Percentiles rank a stretch among this genome's conserved stretches.
phyloP scores from a whole-genome alignment of 2,329 filamentous ascomycete genomes.

The Chrysoporthe cubensis region DNA sequence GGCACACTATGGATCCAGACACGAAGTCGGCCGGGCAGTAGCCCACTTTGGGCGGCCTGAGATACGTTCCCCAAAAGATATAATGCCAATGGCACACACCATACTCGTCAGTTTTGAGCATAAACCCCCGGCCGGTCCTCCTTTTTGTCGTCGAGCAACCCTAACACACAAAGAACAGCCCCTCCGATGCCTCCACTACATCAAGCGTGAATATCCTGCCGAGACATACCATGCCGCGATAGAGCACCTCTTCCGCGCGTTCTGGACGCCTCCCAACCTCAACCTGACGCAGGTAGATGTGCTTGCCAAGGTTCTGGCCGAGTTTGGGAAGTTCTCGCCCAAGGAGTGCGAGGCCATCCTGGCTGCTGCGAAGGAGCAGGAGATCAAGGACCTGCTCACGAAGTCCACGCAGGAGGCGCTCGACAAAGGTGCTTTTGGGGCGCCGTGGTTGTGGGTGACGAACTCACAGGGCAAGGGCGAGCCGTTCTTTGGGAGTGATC shows the following conservation, averaged over 20 bases:
- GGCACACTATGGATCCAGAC: constrained; percentile 54
- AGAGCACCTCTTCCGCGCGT: constrained; percentile 57
- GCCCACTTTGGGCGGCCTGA: constrained; percentile 43
- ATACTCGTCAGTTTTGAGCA: constrained; percentile 40
- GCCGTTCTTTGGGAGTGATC: constrained; percentile 79
- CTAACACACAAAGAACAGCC: constrained; percentile 40
- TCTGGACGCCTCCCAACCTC: constrained; percentile 64
- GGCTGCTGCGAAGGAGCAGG: constrained; percentile 50
- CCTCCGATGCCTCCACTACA: constrained; percentile 67
- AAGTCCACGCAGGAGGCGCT: constrained; percentile 64
- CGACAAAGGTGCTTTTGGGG: constrained; percentile 72
- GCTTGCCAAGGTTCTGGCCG: constrained; percentile 46
- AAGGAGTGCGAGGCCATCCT: constrained; percentile 61
- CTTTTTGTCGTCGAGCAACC: background rate
- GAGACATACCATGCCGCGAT: constrained; percentile 57
- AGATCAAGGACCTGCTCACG: constrained; percentile 49
- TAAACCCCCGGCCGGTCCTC: background rate
- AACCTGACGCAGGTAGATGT: constrained; percentile 63
- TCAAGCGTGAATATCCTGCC: constrained; percentile 61
- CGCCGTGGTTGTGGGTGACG: constrained; percentile 74
- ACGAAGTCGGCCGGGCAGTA: constrained; percentile 47
- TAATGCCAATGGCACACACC: constrained; percentile 49
- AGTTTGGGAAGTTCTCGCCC: constrained; percentile 49
- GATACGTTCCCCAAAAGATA: constrained; percentile 45
- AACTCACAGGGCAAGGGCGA: constrained; percentile 62